Percentiles rank a stretch among this genome's conserved stretches.
These are phyloP conservation scores for Candida sojae DNA, from an alignment of 1,139 yeast species.

Conservation along the genomic window DNA sequence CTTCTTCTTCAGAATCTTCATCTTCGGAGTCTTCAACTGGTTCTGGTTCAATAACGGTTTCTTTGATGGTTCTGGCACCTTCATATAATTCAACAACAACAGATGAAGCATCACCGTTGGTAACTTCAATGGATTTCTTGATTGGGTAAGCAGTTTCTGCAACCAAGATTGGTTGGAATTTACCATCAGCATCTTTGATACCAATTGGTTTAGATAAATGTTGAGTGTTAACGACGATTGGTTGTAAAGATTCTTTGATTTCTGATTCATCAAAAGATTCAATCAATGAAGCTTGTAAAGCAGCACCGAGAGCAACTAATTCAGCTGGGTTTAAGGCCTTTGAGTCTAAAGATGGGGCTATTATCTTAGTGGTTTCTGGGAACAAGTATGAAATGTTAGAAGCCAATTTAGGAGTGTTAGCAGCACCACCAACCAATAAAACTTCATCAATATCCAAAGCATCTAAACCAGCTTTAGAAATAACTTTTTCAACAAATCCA, in stretches of 20 bases:
- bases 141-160: constrained; percentile 92
- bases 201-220: constrained; percentile 88
- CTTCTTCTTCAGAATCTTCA: constrained; percentile 43
- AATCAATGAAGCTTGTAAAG: constrained; percentile 90
- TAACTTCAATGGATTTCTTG: constrained; percentile 70
- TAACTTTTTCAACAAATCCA: constrained; percentile 70
- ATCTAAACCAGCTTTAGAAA: constrained; percentile 83
- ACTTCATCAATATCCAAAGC: constrained; percentile 88
- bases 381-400: constrained; percentile 70
- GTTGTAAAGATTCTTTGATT: constrained; percentile 79
- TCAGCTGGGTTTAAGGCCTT: constrained; percentile 89
- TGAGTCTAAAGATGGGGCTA: constrained; percentile 75
- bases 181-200: constrained; percentile 70
- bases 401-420: constrained; percentile 91
- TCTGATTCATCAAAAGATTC: constrained; percentile 86
- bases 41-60: constrained; percentile 71
- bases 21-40: constrained; percentile 41
- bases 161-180: constrained; percentile 72
- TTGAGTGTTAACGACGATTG: constrained; percentile 86
- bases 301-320: constrained; percentile 92
- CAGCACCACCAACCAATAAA: constrained; percentile 89
- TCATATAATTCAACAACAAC: constrained; percentile 76
- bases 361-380: constrained; percentile 76
- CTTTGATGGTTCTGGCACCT: constrained; percentile 79
- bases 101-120: constrained; percentile 61